Evolutionary conservation across 345 rosid species (phyloP), one percentile per base, ranked within the genome.

Genomic region (Capsella bursapastoris): DNA sequence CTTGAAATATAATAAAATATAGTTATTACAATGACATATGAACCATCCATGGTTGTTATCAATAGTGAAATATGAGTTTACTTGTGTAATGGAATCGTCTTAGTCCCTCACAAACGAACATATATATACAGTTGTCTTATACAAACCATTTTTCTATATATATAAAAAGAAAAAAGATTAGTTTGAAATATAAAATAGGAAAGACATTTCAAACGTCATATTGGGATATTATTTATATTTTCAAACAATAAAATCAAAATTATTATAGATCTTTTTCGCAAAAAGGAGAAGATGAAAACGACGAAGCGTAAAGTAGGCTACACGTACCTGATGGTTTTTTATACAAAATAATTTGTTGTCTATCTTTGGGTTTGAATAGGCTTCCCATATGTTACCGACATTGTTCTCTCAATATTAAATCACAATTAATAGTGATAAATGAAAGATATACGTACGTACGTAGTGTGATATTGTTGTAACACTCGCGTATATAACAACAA

Each of bases 151-250:
- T 22, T 1, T 22, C 2, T 22, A 22, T 22, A 22, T 22, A 22
- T 22, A 22, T 22, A 18, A 18, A 18, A 18, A 18, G 22, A 18
- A 18, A 18, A 18, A 18, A 18, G 22, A 18, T 22, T 22, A 22
- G 25, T 22, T 22, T 22, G 25, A 22, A 22, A 22, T 22, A 22
- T 22, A 22, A 22, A 22, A 22, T 22, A 31, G 34, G 34, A 31
- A 4, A 31, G 34, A 75, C 74, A 75, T 68, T 55, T 68, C 74
- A 76, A 69, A 70, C 41, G 45, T 75, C 22, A 32, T 29, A 49
- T 27, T 40, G 32, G 45, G 51, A 74, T 74, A 37, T 16, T 38
- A 57, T 35, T 32, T 44, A 14, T 12, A 32, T 22, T 64, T 40
- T 51, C 1, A 37, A 12, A 63, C 56, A 31, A 64, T 0, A 25